Conservation (phyloP, 2,329 filamentous ascomycete genomes). For the Penicillium hordei region DNA sequence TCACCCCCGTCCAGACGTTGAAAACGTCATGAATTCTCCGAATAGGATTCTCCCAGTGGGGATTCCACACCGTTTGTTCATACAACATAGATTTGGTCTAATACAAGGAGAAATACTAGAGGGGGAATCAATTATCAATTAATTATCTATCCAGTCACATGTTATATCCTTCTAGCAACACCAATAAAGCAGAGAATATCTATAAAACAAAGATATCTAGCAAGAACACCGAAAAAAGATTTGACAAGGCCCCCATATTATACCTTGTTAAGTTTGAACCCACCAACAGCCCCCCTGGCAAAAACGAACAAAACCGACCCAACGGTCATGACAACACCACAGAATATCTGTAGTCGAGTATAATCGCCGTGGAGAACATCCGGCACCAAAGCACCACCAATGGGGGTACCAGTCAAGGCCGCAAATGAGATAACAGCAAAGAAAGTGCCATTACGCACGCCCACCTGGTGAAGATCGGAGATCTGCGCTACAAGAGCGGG, state of each 20-base stretch:
- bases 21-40: background rate
- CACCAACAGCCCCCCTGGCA: conserved; percentile 27
- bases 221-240: background rate
- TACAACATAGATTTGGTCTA: background rate
- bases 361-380: conserved; percentile 29
- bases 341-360: conserved; percentile 28
- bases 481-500: conserved; percentile 70
- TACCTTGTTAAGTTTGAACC: conserved; percentile 27
- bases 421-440: conserved; percentile 64
- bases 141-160: background rate
- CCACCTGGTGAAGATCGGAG: conserved; percentile 67
- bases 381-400: conserved; percentile 30
- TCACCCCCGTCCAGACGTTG: background rate
- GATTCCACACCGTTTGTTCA: too few relatives aligned
- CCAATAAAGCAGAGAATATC: background rate
- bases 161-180: background rate
- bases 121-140: background rate
- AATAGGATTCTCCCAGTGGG: background rate
- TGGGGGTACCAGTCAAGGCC: conserved; percentile 53
- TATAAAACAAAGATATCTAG: background rate
- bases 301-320: conserved; percentile 26
- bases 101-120: background rate
- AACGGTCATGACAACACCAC: conserved; percentile 29
- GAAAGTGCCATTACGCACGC: conserved; percentile 64
- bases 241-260: background rate